Conservation (phyloP, 495 filamentous ascomycete species). For the Neohortaea acidophila region DNA sequence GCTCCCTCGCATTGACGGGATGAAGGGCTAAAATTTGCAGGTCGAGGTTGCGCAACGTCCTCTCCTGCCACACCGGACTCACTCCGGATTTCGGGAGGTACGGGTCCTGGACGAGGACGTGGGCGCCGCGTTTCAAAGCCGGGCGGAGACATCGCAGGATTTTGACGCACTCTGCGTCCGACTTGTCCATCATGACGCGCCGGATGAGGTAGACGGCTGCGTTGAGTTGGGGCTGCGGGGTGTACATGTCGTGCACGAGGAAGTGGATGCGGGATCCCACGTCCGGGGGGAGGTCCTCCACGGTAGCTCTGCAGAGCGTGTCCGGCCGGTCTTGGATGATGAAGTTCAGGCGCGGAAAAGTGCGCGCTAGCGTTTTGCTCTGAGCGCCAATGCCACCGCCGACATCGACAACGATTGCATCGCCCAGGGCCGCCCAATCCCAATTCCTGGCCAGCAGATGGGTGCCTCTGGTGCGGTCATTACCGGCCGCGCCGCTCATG, state of each 20-base stretch:
- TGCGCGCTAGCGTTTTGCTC: slow-evolving; percentile 3
- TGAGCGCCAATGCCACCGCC: slow-evolving; percentile 27
- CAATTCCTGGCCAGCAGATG: slow-evolving; percentile 11
- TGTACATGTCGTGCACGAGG: slow-evolving; percentile 31
- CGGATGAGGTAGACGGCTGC: slow-evolving; percentile 33
- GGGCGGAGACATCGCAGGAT: slow-evolving; percentile 20
- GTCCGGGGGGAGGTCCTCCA: slow-evolving; percentile 19
- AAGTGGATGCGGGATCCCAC: slow-evolving; percentile 22
- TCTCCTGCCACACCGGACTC: neutral
- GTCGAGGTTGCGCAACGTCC: neutral
- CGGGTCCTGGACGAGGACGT: slow-evolving; percentile 8
- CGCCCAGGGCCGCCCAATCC: slow-evolving; percentile 26
- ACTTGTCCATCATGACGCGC: slow-evolving; percentile 31
- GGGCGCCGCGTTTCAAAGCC: slow-evolving; percentile 4
- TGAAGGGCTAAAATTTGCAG: slow-evolving; percentile 1
- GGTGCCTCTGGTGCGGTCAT: neutral
- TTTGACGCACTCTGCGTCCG: slow-evolving; percentile 28
- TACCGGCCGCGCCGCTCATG: neutral
- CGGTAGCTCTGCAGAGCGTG: slow-evolving; percentile 22
- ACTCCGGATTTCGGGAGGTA: slow-evolving; percentile 4
- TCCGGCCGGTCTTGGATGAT: slow-evolving; percentile 29
- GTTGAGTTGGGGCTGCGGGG: slow-evolving; percentile 24
- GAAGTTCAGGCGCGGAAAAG: slow-evolving; percentile 25
- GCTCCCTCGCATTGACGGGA: slow-evolving; percentile 6
- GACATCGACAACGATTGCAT: slow-evolving; percentile 28